Base-by-base conservation (phyloP, 371 early-diverging fungal species). In the Nematocida sp. region DNA sequence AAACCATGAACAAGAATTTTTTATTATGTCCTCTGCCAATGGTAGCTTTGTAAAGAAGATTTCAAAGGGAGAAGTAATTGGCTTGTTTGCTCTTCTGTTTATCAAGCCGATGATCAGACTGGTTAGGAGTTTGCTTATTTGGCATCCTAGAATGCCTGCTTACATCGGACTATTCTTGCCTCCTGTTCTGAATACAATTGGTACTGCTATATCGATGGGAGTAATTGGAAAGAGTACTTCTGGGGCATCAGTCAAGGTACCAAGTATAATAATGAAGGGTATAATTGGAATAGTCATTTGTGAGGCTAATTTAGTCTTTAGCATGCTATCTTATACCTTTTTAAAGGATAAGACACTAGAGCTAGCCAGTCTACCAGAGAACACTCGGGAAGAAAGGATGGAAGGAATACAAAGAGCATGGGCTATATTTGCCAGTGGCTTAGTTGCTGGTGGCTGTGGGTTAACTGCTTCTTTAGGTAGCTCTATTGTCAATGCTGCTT, bases 201-300 rank as follows among this genome's bases (percentile, higher is more conserved):
- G 84, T 15, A 79, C 82, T 21, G 48, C 77, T 11, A 48, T 64
- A 17, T 82, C 81, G 15, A 78, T 79, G 27, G 55, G 63, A 15
- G 54, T 65, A 23, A 84, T 84, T 40, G 45, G 77, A 5, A 79
- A 64, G 21, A 76, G 81, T 57, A 78, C 79, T 25, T 55, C 77
- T 53, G 84, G 82, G 9, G 76, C 80, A 34, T 78, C 78, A 32
- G 79, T 84, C 29, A 60, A 58, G 34, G 49, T 49, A 0, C 84
- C 84, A 21, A 41, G 75, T 31, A 63, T 84, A 31, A 79, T 78
- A 21, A 75, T 77, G 21, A 81, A 82, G 63, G 54, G 79, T 17
- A 47, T 84, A 9, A 45, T 84, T 5, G 84, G 84, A 38, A 81
- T 78, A 40, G 80, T 82, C 27, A 79, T 84, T 17, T 84, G 84